Evolutionary conservation across 2,329 filamentous ascomycete species (phyloP).

Genomic region (Metarhizium anisopliae): DNA sequence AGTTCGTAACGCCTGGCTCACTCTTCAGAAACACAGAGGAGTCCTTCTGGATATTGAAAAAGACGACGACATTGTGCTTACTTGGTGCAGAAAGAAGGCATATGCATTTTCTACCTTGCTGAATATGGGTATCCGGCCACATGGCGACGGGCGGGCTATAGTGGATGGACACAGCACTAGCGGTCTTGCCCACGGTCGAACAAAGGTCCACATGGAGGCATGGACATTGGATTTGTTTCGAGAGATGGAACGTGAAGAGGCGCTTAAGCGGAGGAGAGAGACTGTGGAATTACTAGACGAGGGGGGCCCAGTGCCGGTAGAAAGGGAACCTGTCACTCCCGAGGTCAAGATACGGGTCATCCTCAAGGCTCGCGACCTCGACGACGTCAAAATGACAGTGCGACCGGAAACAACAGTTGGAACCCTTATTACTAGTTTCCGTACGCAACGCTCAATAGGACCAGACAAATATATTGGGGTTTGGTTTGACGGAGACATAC

Average conservation of each 20-base stretch:
- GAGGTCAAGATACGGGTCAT: slow-evolving; percentile 38
- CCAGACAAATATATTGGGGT: slow-evolving; percentile 48
- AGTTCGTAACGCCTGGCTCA: slow-evolving; percentile 62
- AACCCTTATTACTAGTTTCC: slow-evolving; percentile 56
- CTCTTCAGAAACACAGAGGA: slow-evolving; percentile 41
- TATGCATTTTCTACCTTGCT: slow-evolving; percentile 69
- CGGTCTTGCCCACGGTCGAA: slow-evolving; percentile 40
- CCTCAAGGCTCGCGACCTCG: slow-evolving; percentile 42
- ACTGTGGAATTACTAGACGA: slow-evolving; percentile 29
- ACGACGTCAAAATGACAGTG: slow-evolving; percentile 41
- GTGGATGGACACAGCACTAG: slow-evolving; percentile 25
- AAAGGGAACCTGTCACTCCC: slow-evolving; percentile 12
- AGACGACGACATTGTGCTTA: slow-evolving; percentile 58
- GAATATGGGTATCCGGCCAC: slow-evolving; percentile 51
- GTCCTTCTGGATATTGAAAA: slow-evolving; percentile 24
- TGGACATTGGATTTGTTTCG: slow-evolving; percentile 56
- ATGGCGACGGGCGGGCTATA: slow-evolving; percentile 32
- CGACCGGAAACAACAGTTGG: slow-evolving; percentile 48
- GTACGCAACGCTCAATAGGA: slow-evolving; percentile 41
- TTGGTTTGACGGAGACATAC: slow-evolving; percentile 65
- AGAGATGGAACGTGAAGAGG: slow-evolving; percentile 37
- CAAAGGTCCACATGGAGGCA: slow-evolving; percentile 64
- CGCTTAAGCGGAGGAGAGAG: slow-evolving; percentile 35
- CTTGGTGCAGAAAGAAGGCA: slow-evolving; percentile 59
- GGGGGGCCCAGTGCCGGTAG: slow-evolving; percentile 14